Evolutionary conservation across 352 stramenopile species (phyloP), one percentile per base, ranked within the genome.

Genomic region (Thalassiosira exigua): DNA sequence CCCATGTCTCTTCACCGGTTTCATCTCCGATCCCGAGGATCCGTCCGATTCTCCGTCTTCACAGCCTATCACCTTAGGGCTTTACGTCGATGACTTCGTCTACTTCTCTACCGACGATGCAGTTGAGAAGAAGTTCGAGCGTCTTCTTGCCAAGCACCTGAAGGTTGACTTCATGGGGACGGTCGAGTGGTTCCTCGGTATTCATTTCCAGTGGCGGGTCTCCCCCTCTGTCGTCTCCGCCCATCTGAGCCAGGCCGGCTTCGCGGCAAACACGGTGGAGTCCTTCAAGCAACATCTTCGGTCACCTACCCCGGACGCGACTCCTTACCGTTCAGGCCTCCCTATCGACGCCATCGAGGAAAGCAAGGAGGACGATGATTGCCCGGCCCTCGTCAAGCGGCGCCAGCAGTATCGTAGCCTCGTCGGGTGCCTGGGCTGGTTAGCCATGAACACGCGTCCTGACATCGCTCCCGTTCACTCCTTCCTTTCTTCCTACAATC

Each of bases 51-150:
- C 29, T 33, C 36, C 62, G 4, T 44, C 48, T 19, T 11, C 14
- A 0, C 1, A 50, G 5, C 53, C 68, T 2, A 51, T 79, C 5
- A 33, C 46, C 5, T 0, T 83, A 21, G 68, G 61, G 1, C 17
- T 82, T 1, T 83, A 83, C 24, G 60, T 83, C n/a, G 75, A 83
- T 64, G 68, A 83, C 30, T 79, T 83, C 32, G 29, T 83, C 0
- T 83, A 70, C 44, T 83, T 75, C 52, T 79, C 68, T 0, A n/a
- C 19, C 0, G 36, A 19, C 21, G 42, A 73, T 27, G 68, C 27
- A 3, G 60, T 79, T 12, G 75, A 83, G 22, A 17, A 27, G 0
- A 22, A 36, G 17, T 83, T 83, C 46, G 50, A 74, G 19, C 39
- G 21, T 22, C 1, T 66, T 32, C 59, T 75, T 22, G 33, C 42